phyloP scores from a whole-genome alignment of 1,284 basidiomycete species.

The Irpex sp. region DNA sequence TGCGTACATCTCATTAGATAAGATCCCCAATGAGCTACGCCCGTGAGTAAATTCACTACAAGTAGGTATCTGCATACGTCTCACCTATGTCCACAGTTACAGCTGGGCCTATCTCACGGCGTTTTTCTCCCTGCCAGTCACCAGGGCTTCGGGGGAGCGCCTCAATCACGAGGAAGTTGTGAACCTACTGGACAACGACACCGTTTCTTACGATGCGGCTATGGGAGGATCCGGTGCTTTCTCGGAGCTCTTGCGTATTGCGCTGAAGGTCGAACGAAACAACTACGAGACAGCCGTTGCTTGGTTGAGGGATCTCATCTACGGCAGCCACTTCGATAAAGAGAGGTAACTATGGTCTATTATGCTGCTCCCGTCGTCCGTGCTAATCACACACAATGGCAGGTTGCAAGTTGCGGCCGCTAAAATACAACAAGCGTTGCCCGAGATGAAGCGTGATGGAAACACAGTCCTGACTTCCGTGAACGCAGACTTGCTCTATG shows the following conservation, averaged over 20 bases:
- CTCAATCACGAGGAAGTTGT: slow-evolving; percentile 90
- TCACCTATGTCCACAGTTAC: slow-evolving; percentile 44
- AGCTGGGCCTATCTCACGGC: slow-evolving; percentile 82
- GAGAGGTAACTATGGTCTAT: slow-evolving; percentile 57
- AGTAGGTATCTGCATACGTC: background rate
- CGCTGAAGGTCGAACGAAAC: slow-evolving; percentile 80
- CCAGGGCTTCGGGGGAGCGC: slow-evolving; percentile 62
- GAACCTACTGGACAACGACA: slow-evolving; percentile 87
- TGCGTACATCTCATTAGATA: slow-evolving; percentile 74
- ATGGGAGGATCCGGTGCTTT: slow-evolving; percentile 74
- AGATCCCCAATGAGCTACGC: slow-evolving; percentile 69
- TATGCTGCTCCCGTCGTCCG: background rate
- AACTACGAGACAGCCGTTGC: slow-evolving; percentile 82
- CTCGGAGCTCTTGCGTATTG: slow-evolving; percentile 68
- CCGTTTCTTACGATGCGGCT: slow-evolving; percentile 81
- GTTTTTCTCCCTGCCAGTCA: slow-evolving; percentile 90
- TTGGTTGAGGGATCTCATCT: slow-evolving; percentile 91
- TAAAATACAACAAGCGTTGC: slow-evolving; percentile 91
- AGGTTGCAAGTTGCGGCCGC: slow-evolving; percentile 86
- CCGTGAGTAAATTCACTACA: slow-evolving; percentile 48
- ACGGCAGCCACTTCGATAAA: slow-evolving; percentile 76
- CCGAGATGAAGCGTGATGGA: slow-evolving; percentile 91
- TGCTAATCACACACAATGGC: background rate
- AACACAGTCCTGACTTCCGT: slow-evolving; percentile 77
- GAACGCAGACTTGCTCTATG: slow-evolving; percentile 66